These are phyloP conservation scores for Ustilago nuda DNA, from an alignment of 1,284 basidiomycete species.

Conservation along the genomic window DNA sequence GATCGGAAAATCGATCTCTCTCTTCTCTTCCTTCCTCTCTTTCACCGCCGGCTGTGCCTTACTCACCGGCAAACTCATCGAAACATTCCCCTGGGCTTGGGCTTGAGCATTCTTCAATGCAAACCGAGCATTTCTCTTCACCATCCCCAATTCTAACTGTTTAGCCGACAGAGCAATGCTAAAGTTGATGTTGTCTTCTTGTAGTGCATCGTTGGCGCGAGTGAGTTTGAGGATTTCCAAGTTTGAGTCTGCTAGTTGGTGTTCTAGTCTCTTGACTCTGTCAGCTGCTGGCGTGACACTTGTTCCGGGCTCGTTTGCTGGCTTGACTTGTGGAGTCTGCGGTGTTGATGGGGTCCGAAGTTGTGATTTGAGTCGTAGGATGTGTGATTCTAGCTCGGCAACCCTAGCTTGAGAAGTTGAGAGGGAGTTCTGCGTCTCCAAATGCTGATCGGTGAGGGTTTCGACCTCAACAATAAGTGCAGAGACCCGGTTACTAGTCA, in stretches of 20 bases:
- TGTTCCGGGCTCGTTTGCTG: too few relatives aligned
- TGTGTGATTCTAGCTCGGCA: slow-evolving; percentile 12
- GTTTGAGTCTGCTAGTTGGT: slow-evolving; percentile 16
- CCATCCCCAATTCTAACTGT: slow-evolving; percentile 55
- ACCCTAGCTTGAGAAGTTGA: neutral
- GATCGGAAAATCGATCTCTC: slow-evolving; percentile 8
- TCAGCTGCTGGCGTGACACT: neutral
- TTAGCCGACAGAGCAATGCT: slow-evolving; percentile 57
- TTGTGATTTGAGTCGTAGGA: slow-evolving; percentile 17
- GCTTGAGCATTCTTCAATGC: slow-evolving; percentile 32
- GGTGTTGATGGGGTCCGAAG: slow-evolving; percentile 4
- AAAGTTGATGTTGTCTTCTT: slow-evolving; percentile 52
- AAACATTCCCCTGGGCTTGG: neutral
- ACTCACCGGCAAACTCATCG: slow-evolving; percentile 10
- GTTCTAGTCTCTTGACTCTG: neutral
- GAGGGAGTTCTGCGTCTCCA: neutral
- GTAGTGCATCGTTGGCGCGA: slow-evolving; percentile 56
- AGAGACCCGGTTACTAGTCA: slow-evolving; percentile 13
- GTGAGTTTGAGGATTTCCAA: slow-evolving; percentile 48
- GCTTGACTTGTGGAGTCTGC: neutral
- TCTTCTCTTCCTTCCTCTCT: neutral
- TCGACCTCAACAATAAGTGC: slow-evolving; percentile 9
- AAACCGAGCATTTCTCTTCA: slow-evolving; percentile 52
- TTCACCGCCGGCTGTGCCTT: neutral
- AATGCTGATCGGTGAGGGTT: neutral